Base-by-base conservation (phyloP, 352 stramenopile species). In the Aphanomyces invadans region DNA sequence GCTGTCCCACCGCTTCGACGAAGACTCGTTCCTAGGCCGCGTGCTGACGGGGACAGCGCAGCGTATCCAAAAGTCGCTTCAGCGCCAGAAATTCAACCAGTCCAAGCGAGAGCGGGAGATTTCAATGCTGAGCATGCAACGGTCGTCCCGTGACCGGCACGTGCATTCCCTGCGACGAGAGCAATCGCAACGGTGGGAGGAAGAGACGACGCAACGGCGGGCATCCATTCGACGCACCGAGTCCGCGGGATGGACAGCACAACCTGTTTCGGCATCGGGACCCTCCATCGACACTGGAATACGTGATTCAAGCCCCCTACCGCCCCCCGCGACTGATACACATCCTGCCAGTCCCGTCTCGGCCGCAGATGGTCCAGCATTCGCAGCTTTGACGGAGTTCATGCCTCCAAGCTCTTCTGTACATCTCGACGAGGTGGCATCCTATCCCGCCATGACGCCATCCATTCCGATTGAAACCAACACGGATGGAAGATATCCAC, bases 11-110 rank as follows among this genome's bases (percentile, higher is more conserved):
- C 39, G 60, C 4, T 49, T 67, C 46, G 60, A 67, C 49, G 60
- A 67, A 59, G 60, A 67, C 38, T 67, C 60, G 21, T 29, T 67
- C 29, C 5, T 67, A n/a, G 60, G 60, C 29, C 32, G 36, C 9
- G 25, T 26, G 4, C 60, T 67, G 19, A 57, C 11, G 2, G 21
- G 48, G 0, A 67, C 38, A 12, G 60, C 60, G 7, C 48, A 57
- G 33, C 49, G 25, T 33, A 32, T 57, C 12, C 49, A 57, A 57
- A 32, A 33, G 49, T 21, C 12, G 1, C 49, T 57, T 5, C 49
- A 32, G 25, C 49, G 29, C 7, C 49, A 57, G 25, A 21, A 57
- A 26, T 3, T 57, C 23, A 29, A 57, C 11, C 49, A 38, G 29
- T 57, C 49, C 12, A 57, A 32, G 29, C 49, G 49, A 7, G 17